Percentiles rank a stretch among this genome's conserved stretches.
These are phyloP conservation scores for Saitozyma sp. DNA, from an alignment of 768 basidiomycete species.

Conservation along the genomic window DNA sequence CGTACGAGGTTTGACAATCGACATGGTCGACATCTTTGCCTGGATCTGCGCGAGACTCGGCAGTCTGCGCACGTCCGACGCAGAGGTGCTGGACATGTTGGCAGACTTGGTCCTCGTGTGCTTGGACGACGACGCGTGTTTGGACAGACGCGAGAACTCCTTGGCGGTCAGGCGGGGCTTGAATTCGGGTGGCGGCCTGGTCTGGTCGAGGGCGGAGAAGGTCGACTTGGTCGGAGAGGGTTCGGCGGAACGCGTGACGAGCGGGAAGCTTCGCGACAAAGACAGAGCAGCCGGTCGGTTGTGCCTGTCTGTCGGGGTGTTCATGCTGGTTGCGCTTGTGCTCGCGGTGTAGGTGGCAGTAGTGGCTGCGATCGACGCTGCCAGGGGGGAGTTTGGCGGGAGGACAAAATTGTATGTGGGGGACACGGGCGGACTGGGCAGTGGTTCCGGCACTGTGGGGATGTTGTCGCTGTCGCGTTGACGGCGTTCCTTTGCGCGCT, in stretches of 20 bases:
- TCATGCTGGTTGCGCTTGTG: too few relatives aligned
- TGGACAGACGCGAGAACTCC: slow-evolving; percentile 29
- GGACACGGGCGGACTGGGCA: slow-evolving; percentile 23
- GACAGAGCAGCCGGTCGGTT: background rate
- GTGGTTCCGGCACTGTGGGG: slow-evolving; percentile 4
- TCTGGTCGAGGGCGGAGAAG: slow-evolving; percentile 36
- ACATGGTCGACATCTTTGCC: slow-evolving; percentile 21
- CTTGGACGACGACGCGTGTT: slow-evolving; percentile 14
- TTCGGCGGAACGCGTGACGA: slow-evolving; percentile 38
- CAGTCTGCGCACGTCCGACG: slow-evolving; percentile 3
- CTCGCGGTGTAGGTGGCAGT: background rate
- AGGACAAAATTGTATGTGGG: slow-evolving; percentile 39
- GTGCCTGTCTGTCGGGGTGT: too few relatives aligned
- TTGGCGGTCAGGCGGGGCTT: slow-evolving; percentile 33
- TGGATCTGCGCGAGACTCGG: slow-evolving; percentile 44
- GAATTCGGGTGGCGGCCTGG: slow-evolving; percentile 41
- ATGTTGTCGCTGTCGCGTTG: slow-evolving; percentile 3
- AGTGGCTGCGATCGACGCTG: slow-evolving; percentile 25
- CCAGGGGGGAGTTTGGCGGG: slow-evolving; percentile 37
- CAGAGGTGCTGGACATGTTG: slow-evolving; percentile 4
- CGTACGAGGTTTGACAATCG: slow-evolving; percentile 1
- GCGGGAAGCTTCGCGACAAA: slow-evolving; percentile 13
- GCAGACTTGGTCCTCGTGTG: slow-evolving; percentile 29
- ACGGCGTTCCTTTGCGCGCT: slow-evolving; percentile 20
- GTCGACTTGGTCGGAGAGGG: slow-evolving; percentile 39